These are phyloP conservation scores for Geotrichum siamense DNA, from an alignment of 1,139 yeast genomes.

Conservation along the genomic window DNA sequence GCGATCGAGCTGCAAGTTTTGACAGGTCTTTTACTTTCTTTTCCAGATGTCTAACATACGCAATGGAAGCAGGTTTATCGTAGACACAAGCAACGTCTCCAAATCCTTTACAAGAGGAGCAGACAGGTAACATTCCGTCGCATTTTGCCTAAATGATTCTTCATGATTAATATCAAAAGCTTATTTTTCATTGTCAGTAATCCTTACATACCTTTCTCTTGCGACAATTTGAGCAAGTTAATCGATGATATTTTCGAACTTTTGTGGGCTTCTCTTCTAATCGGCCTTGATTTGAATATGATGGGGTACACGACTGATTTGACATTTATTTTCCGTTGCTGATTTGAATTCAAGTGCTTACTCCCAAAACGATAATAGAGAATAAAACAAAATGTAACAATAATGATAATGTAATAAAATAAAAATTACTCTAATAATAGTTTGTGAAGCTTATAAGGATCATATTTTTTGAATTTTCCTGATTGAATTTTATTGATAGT, in stretches of 20 bases:
- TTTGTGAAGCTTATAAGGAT: no score
- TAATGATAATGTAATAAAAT: no score
- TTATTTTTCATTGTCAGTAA: no score
- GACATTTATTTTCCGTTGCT: not conserved
- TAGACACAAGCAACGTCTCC: slow-evolving; percentile 16
- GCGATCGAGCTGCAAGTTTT: slow-evolving; percentile 3
- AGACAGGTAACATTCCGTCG: slow-evolving; percentile 17
- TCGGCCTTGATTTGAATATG: not conserved
- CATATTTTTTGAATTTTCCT: no score
- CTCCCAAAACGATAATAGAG: no score
- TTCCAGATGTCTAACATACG: slow-evolving; percentile 19
- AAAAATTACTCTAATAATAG: no score
- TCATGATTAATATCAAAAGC: no score
- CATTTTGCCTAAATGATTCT: slow-evolving; percentile 16
- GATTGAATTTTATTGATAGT: no score
- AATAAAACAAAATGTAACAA: no score
- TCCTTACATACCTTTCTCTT: slow-evolving; percentile 16
- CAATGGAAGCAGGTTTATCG: slow-evolving; percentile 18
- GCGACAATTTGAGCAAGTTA: slow-evolving; percentile 18
- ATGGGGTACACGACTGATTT: not conserved
- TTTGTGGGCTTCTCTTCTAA: slow-evolving; percentile 3
- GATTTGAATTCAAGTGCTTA: no score
- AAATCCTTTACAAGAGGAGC: slow-evolving; percentile 17
- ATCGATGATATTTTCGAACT: slow-evolving; percentile 16
- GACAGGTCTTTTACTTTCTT: slow-evolving; percentile 16